Conservation (phyloP, 768 basidiomycete genomes). For the Stropharia rugosoannulata region DNA sequence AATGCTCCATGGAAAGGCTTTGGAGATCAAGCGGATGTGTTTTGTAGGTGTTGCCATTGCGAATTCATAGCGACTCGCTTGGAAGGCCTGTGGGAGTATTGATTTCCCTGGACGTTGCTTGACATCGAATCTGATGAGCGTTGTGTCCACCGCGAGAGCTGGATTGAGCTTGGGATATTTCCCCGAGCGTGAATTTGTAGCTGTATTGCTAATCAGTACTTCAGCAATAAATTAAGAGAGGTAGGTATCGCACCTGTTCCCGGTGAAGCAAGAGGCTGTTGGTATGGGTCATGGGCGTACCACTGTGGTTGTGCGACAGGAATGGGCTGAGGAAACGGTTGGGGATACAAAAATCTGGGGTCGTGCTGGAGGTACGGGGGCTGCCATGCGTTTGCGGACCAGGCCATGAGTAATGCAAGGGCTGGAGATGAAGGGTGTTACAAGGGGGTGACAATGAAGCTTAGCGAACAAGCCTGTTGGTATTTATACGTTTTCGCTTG, state of each 20-base stretch:
- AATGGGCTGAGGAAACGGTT: background rate
- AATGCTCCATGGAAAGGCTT: conserved; percentile 65
- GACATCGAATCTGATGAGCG: conserved; percentile 49
- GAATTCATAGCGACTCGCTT: conserved; percentile 31
- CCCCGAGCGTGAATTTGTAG: conserved; percentile 17
- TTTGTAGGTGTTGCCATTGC: conserved; percentile 37
- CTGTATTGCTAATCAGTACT: background rate
- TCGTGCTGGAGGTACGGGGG: background rate
- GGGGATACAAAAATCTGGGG: background rate
- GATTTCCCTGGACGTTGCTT: conserved; percentile 39
- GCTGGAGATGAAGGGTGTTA: background rate
- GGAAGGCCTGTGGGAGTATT: conserved; percentile 42
- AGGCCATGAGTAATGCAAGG: background rate
- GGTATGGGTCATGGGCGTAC: background rate
- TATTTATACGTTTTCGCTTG: background rate
- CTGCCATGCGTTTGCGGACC: background rate
- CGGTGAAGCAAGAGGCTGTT: background rate
- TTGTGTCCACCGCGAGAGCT: conserved; percentile 50
- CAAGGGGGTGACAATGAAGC: background rate
- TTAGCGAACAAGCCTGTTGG: no score
- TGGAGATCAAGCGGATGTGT: conserved; percentile 55
- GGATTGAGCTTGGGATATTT: conserved; percentile 55
- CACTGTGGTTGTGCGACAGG: background rate
- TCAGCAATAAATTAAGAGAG: background rate
- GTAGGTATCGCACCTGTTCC: background rate